phyloP scores from a whole-genome alignment of 2,329 filamentous ascomycete species.

The Fusarium hainanense region DNA sequence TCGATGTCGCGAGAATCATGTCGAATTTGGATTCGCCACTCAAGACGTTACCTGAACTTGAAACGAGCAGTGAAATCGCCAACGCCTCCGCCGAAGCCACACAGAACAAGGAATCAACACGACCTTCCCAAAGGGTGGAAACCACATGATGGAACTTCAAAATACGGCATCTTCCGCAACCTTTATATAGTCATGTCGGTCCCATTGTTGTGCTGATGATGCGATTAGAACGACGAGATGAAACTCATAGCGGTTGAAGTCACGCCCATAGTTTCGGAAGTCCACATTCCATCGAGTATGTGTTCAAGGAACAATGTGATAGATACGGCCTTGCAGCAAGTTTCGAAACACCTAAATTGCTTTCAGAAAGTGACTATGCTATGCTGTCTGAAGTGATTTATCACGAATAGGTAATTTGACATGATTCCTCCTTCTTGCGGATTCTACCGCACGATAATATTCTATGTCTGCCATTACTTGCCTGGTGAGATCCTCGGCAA shows the following conservation, averaged over 20 bases:
- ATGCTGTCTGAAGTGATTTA: not conserved
- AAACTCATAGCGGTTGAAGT: slow-evolving; percentile 28
- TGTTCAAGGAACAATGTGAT: not conserved
- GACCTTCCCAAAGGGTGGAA: not conserved
- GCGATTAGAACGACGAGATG: slow-evolving; percentile 23
- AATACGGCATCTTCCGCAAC: slow-evolving; percentile 27
- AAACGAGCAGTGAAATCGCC: not conserved
- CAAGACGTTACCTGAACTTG: not conserved
- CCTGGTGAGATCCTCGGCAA: slow-evolving; percentile 1
- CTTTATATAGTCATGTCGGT: slow-evolving; percentile 38
- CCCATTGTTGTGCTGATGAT: slow-evolving; percentile 27
- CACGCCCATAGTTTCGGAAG: slow-evolving; percentile 22
- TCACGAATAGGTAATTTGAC: slow-evolving; percentile 13
- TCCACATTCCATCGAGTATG: slow-evolving; percentile 37
- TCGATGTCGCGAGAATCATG: slow-evolving; percentile 27
- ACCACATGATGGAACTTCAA: not conserved
- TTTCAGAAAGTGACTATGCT: not conserved
- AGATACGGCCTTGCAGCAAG: no score
- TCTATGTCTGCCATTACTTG: slow-evolving; percentile 14
- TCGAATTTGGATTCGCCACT: slow-evolving; percentile 1
- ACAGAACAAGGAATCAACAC: not conserved
- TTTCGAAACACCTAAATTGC: no score
- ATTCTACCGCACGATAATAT: slow-evolving; percentile 30
- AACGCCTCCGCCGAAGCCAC: not conserved
- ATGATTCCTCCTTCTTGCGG: slow-evolving; percentile 29